Conservation (phyloP, 108 stramenopile genomes). For the Mediolabrus comicus region DNA sequence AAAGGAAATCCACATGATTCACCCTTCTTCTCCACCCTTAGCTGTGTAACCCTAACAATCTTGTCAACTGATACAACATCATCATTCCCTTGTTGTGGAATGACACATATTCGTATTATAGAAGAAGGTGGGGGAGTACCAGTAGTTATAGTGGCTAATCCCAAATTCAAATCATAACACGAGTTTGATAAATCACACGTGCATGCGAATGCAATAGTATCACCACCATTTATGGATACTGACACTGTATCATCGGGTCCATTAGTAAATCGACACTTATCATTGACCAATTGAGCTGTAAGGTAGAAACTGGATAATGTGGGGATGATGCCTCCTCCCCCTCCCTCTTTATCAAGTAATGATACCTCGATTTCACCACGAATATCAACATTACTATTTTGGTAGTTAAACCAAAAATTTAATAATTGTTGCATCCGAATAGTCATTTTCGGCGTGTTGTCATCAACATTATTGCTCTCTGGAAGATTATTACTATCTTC, state of each 20-base stretch:
- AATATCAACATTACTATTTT: background rate
- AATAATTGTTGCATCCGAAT: background rate
- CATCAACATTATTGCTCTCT: too few species aligned
- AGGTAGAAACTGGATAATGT: too few species aligned
- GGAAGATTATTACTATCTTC: too few species aligned
- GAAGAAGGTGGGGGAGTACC: too few species aligned
- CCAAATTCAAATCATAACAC: background rate
- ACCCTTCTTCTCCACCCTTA: background rate
- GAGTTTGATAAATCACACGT: background rate
- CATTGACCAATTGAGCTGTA: background rate
- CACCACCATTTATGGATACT: background rate
- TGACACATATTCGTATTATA: background rate
- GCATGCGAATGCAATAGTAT: background rate
- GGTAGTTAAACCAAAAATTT: background rate
- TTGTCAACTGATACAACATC: too few species aligned
- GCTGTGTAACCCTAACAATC: background rate
- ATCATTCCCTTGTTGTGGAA: background rate
- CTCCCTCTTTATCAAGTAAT: too few species aligned
- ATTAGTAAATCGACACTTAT: background rate
- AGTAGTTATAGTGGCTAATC: background rate
- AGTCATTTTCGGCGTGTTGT: background rate
- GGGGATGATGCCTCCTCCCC: too few species aligned
- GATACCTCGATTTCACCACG: background rate
- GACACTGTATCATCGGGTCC: background rate
- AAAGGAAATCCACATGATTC: background rate